Percentiles rank a stretch among this genome's conserved stretches.
These are phyloP conservation scores for Aspergillus ellipticus DNA, from an alignment of 495 filamentous ascomycete genomes.

Conservation along the genomic window DNA sequence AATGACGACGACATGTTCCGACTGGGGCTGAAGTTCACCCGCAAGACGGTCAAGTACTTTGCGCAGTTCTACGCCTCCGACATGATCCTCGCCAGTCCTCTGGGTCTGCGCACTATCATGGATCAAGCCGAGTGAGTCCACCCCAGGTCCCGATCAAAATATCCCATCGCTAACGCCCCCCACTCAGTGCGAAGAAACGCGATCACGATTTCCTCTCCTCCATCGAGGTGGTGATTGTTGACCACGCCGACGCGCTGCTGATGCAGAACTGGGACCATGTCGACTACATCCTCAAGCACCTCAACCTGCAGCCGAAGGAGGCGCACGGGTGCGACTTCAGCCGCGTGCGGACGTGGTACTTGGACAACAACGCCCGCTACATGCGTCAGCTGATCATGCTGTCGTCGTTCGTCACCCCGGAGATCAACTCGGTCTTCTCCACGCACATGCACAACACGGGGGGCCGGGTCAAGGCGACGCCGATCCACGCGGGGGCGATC, in stretches of 20 bases:
- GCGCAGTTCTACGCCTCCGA: conserved; percentile 95
- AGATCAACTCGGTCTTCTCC: conserved; percentile 75
- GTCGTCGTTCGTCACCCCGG: conserved; percentile 80
- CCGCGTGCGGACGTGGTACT: conserved; percentile 85
- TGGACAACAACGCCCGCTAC: conserved; percentile 76
- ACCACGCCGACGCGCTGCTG: conserved; percentile 87
- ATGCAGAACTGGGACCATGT: conserved; percentile 99
- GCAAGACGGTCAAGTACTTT: conserved; percentile 93
- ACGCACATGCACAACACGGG: conserved; percentile 73
- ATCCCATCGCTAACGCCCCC: conserved; percentile 13
- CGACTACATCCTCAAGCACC: conserved; percentile 82
- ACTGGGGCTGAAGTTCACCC: conserved; percentile 87
- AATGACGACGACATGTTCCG: conserved; percentile 98
- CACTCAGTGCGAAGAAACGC: conserved; percentile 59
- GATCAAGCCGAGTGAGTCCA: conserved; percentile 58
- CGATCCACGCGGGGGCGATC: conserved; percentile 64
- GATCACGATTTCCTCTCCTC: conserved; percentile 92
- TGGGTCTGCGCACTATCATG: conserved; percentile 86
- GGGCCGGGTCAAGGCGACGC: conserved; percentile 69
- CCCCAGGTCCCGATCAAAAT: too few species aligned
- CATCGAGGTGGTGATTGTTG: conserved; percentile 83
- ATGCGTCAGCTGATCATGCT: conserved; percentile 81
- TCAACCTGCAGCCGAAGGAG: conserved; percentile 86
- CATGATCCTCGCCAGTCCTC: conserved; percentile 83
- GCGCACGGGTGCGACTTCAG: conserved; percentile 92